A percentile compares a stretch with the other conserved stretches of the same genome.
Conservation (phyloP, 306 rosid species). For the Malus asiatica region DNA sequence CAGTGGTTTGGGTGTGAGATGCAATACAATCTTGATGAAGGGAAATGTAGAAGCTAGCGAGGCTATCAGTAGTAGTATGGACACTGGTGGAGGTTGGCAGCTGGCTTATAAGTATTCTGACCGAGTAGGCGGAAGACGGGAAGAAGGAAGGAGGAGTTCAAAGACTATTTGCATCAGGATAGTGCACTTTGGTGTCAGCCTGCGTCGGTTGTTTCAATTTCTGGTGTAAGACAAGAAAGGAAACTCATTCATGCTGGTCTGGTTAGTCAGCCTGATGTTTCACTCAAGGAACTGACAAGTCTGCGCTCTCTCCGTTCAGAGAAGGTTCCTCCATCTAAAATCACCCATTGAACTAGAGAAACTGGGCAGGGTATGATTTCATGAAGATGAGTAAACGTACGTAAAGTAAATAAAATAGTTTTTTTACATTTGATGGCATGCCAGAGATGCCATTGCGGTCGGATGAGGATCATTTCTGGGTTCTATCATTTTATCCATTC, state of each 20-base stretch:
- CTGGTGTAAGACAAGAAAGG: background rate
- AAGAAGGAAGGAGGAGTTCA: constrained; percentile 16
- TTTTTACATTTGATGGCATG: no score
- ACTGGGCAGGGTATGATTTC: no score
- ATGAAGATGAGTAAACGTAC: no score
- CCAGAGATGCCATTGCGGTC: no score
- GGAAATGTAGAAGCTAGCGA: constrained; percentile 6
- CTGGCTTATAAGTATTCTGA: constrained; percentile 17
- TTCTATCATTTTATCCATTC: no score
- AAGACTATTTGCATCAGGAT: constrained; percentile 17
- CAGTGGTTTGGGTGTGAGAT: background rate
- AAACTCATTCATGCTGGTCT: constrained; percentile 1
- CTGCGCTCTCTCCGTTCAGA: no score
- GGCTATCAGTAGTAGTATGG: background rate
- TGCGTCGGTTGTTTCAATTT: constrained; percentile 11
- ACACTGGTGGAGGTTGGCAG: constrained; percentile 27
- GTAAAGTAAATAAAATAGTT: no score
- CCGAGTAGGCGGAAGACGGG: constrained; percentile 6
- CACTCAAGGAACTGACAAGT: background rate
- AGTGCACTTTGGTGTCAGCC: background rate
- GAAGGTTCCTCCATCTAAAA: no score
- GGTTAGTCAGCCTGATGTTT: constrained; percentile 7
- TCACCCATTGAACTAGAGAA: no score
- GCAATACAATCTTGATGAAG: background rate
- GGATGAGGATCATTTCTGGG: no score